Percentiles rank a stretch among this genome's conserved stretches.
Evolutionary conservation across 2,329 filamentous ascomycete genomes (phyloP).

Genomic region (Botrytis medusae): DNA sequence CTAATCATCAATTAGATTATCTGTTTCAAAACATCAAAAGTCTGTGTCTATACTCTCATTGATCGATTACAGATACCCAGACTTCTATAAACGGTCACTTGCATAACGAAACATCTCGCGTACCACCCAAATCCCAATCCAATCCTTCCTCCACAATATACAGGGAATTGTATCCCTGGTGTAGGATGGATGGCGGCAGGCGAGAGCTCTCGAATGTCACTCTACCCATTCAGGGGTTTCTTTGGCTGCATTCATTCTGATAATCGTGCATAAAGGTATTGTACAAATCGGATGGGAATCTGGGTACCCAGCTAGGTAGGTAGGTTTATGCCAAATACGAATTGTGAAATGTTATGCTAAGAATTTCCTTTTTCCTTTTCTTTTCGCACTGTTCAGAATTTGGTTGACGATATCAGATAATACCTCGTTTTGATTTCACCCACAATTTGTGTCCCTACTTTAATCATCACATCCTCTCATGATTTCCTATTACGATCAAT

Average conservation of each 20-base stretch:
- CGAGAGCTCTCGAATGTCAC: slow-evolving; percentile 5
- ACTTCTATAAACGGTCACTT: not conserved
- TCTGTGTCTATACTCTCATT: not conserved
- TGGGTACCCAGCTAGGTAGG: not conserved
- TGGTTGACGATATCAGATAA: slow-evolving; percentile 4
- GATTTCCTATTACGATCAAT: not conserved
- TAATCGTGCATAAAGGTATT: slow-evolving; percentile 9
- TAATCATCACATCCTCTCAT: not conserved
- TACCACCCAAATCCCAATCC: not conserved
- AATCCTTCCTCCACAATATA: slow-evolving; percentile 4
- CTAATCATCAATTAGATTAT: not conserved
- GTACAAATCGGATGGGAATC: slow-evolving; percentile 2
- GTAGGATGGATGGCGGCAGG: not conserved
- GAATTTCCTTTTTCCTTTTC: not conserved
- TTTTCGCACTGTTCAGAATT: not conserved
- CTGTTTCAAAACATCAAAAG: not conserved
- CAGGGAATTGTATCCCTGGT: not conserved
- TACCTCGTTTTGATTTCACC: not conserved
- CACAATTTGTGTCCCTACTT: not conserved
- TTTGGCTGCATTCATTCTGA: not conserved
- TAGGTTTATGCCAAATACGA: not conserved
- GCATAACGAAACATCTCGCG: slow-evolving; percentile 1
- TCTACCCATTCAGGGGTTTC: not conserved
- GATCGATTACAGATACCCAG: not conserved
- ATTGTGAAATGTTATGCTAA: not conserved